Conservation (phyloP, 1,284 basidiomycete genomes). For the Austroboletus novae-zelandiae region DNA sequence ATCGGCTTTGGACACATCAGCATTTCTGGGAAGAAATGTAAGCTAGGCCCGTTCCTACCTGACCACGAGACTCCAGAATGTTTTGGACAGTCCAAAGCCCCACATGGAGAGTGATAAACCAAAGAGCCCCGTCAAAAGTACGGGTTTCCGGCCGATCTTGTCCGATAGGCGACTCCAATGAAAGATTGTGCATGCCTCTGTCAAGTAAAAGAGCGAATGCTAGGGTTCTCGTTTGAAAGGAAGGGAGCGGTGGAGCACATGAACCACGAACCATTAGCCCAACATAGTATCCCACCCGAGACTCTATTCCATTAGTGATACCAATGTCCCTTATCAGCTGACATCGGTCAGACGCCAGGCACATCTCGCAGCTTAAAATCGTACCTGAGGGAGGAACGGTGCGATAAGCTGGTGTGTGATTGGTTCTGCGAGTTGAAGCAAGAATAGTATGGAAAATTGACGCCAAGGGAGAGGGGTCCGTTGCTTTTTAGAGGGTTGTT, state of each 20-base stretch:
- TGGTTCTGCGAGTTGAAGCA: constrained; percentile 66
- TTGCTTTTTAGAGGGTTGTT: background rate
- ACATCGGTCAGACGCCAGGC: background rate
- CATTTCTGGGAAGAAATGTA: background rate
- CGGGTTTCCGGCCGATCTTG: constrained; percentile 60
- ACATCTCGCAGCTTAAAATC: constrained; percentile 3
- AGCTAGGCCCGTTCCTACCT: constrained; percentile 36
- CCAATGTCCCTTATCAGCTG: constrained; percentile 50
- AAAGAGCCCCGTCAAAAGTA: constrained; percentile 57
- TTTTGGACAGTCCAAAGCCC: constrained; percentile 60
- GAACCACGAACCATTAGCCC: constrained; percentile 48
- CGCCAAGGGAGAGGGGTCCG: constrained; percentile 45
- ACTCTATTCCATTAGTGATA: constrained; percentile 46
- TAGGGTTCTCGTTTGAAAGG: constrained; percentile 19
- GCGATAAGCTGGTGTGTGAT: constrained; percentile 70
- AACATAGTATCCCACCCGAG: constrained; percentile 51
- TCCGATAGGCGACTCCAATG: constrained; percentile 70
- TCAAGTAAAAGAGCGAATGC: constrained; percentile 54
- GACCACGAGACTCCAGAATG: constrained; percentile 55
- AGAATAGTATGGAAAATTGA: constrained; percentile 63
- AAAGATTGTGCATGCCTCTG: constrained; percentile 54
- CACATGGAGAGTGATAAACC: constrained; percentile 60
- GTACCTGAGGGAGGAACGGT: constrained; percentile 64
- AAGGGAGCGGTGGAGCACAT: background rate
- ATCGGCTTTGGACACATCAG: constrained; percentile 25